These are phyloP conservation scores for Chlorella sp. DNA, from an alignment of 139 green algal species.

Conservation along the genomic window DNA sequence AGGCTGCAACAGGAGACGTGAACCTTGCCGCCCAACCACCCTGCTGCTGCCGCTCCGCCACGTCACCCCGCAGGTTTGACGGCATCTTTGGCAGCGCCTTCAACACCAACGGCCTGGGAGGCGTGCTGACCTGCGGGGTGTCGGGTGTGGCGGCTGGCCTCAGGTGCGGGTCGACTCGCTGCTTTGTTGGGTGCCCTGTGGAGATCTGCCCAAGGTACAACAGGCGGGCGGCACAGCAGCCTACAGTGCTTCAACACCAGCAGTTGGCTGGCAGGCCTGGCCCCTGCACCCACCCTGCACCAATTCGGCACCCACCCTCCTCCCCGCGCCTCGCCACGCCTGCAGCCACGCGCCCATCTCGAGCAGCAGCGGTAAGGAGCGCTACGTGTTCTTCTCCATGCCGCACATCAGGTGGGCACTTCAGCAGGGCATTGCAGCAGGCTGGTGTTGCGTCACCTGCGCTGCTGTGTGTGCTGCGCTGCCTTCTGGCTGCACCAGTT, in stretches of 20 bases:
- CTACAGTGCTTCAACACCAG: too few relatives aligned
- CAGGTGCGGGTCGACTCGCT: not conserved
- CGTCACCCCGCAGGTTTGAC: too few relatives aligned
- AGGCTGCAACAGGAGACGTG: not conserved
- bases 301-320: not conserved
- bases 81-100: slow-evolving; percentile 78
- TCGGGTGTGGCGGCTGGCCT: slow-evolving; percentile 72
- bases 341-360: slow-evolving; percentile 59
- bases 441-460: too few relatives aligned
- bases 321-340: not conserved
- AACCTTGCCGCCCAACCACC: not conserved
- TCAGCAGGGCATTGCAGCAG: too few relatives aligned
- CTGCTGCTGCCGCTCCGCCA: too few relatives aligned
- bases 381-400: slow-evolving; percentile 94
- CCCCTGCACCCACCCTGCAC: too few relatives aligned
- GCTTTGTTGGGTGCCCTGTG: too few relatives aligned
- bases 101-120: slow-evolving; percentile 86
- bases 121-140: slow-evolving; percentile 81
- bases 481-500: too few relatives aligned
- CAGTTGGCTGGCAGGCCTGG: too few relatives aligned
- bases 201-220: too few relatives aligned
- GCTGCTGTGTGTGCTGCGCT: too few relatives aligned
- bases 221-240: too few relatives aligned
- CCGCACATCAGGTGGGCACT: slow-evolving; percentile 87
- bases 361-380: slow-evolving; percentile 67